Conservation (phyloP, 1,139 yeast species). For the Sugiyamaella paludigena region DNA sequence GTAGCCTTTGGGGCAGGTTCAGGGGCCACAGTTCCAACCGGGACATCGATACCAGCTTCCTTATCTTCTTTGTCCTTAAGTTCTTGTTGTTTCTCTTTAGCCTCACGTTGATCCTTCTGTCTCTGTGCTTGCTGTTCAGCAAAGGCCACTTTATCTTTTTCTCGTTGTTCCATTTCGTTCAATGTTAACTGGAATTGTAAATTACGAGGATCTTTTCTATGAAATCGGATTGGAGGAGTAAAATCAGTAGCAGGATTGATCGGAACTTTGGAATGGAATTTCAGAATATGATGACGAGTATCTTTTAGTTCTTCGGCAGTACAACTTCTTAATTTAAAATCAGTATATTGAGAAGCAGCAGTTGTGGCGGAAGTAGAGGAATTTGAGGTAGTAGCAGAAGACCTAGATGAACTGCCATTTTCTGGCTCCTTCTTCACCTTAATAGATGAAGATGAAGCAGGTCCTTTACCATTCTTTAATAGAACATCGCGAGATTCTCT, state of each 20-base stretch:
- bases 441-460: background rate
- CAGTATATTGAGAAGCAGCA: slow-evolving; percentile 42
- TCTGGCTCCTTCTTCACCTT: slow-evolving; percentile 5
- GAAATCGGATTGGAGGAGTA: slow-evolving; percentile 78
- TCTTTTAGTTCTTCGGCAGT: slow-evolving; percentile 69
- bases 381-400: slow-evolving; percentile 14
- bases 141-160: slow-evolving; percentile 24
- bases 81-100: background rate
- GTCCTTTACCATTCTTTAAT: background rate
- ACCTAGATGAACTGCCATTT: background rate
- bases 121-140: slow-evolving; percentile 36
- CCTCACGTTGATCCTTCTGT: slow-evolving; percentile 11
- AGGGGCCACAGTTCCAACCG: slow-evolving; percentile 14
- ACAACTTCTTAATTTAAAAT: slow-evolving; percentile 71
- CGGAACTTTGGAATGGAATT: slow-evolving; percentile 69
- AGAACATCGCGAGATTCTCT: slow-evolving; percentile 9
- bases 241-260: slow-evolving; percentile 73
- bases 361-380: slow-evolving; percentile 9
- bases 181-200: slow-evolving; percentile 78
- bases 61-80: slow-evolving; percentile 2
- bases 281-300: slow-evolving; percentile 74
- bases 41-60: slow-evolving; percentile 19
- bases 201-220: slow-evolving; percentile 88
- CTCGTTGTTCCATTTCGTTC: slow-evolving; percentile 49
- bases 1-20: slow-evolving; percentile 31